Conservation (phyloP, 495 filamentous ascomycete species). For the Letharia columbiana region DNA sequence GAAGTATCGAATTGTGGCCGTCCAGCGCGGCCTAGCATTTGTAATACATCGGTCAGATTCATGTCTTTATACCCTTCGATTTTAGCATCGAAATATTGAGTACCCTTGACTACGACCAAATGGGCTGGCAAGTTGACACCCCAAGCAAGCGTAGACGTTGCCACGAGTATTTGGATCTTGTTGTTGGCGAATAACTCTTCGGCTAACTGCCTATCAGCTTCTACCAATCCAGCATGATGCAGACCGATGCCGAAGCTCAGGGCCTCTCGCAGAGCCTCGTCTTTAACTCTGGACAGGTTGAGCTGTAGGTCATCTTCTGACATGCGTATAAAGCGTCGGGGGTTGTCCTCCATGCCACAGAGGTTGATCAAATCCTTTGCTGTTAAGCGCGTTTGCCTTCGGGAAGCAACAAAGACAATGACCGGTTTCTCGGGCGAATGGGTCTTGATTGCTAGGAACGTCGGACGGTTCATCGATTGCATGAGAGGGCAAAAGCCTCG, state of each 20-base stretch:
- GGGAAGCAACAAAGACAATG: conserved; percentile 96
- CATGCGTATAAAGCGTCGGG: conserved; percentile 84
- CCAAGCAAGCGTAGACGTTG: conserved; percentile 97
- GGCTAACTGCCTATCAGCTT: conserved; percentile 80
- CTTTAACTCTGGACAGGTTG: conserved; percentile 77
- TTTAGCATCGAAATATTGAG: conserved; percentile 97
- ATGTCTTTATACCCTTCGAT: conserved; percentile 97
- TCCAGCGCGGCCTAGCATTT: conserved; percentile 95
- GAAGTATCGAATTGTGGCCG: conserved; percentile 94
- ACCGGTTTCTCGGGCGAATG: conserved; percentile 95
- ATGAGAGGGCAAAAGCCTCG: conserved; percentile 95
- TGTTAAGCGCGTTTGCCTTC: conserved; percentile 87
- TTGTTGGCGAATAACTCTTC: conserved; percentile 96
- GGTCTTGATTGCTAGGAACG: conserved; percentile 90
- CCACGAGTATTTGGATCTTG: conserved; percentile 93
- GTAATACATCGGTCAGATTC: conserved; percentile 96
- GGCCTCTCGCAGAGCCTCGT: conserved; percentile 82
- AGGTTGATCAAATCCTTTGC: conserved; percentile 94
- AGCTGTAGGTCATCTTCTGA: conserved; percentile 86
- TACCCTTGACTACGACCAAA: conserved; percentile 95
- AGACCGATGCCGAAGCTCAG: conserved; percentile 94
- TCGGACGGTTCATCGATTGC: conserved; percentile 98
- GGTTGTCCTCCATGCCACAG: conserved; percentile 97
- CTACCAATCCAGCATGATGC: conserved; percentile 93
- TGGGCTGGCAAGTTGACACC: conserved; percentile 97